Conservation (phyloP, 345 rosid species). For the Eucalyptus marginata region DNA sequence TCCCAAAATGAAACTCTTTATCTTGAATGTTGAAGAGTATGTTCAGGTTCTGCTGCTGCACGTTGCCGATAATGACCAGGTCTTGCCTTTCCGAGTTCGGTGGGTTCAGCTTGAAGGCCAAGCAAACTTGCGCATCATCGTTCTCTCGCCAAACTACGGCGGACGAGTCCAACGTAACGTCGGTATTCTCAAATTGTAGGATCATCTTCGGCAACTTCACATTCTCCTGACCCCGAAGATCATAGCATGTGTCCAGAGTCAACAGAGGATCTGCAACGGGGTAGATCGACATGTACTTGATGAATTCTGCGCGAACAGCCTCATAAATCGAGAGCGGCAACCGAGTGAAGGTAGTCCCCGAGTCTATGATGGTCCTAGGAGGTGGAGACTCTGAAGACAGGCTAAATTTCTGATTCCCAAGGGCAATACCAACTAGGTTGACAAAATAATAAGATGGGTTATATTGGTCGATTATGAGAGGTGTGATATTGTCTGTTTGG, state of each 20-base stretch:
- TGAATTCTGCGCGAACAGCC: neutral
- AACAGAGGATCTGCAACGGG: neutral
- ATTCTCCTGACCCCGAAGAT: neutral
- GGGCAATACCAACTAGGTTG: constrained; percentile 1
- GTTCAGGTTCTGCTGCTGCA: constrained; percentile 2
- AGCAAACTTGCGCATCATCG: constrained; percentile 9
- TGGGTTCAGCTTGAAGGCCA: constrained; percentile 5
- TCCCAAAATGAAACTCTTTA: neutral
- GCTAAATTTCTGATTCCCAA: neutral
- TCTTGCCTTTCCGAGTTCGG: neutral
- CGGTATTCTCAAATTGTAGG: neutral
- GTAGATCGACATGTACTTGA: neutral
- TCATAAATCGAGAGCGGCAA: neutral
- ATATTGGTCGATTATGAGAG: neutral
- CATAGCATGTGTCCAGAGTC: constrained; percentile 1
- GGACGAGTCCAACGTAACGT: neutral
- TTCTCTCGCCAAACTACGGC: neutral
- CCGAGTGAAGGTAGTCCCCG: constrained; percentile 9
- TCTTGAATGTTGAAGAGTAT: neutral
- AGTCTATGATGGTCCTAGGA: constrained; percentile 1
- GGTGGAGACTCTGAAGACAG: neutral
- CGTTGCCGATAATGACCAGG: constrained; percentile 11
- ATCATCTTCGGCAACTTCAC: neutral
- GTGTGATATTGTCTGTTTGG: neutral
- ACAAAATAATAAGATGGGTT: neutral